Evolutionary conservation across 2,329 filamentous ascomycete genomes (phyloP), one percentile per base, ranked within the genome.

Genomic region (Epichloe elymi): DNA sequence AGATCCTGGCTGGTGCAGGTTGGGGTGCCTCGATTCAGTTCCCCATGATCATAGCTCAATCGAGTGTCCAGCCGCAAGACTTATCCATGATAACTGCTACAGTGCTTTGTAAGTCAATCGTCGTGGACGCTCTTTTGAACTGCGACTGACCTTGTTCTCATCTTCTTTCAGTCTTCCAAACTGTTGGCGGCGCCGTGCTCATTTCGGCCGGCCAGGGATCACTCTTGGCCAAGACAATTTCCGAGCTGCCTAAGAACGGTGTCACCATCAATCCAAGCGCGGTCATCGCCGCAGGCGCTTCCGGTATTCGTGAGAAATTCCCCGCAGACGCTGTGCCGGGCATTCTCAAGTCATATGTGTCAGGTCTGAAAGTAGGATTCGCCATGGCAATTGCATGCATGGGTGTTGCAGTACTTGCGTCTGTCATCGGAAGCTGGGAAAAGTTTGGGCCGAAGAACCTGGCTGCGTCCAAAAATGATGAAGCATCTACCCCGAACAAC

Each of bases 1-100:
- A 74, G 58, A 61, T 62, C 6, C 51, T 74, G 19, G 60, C 61
- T n/a, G 70, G 71, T 19, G 48, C 66, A 2, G 70, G 68, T 4
- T 55, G 67, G 7, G 70, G 70, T 41, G 50, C 70, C 5, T 61
- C 62, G 4, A 60, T 72, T 53, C 69, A 72, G 48, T 63, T 69
- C 50, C 63, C 69, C 8, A 56, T 68, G 26, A 66, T 71, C 8
- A 68, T 65, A 2, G 67, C 65, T 0, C 70, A 72, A 54, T 11
- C 46, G 6, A 38, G 30, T 37, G 15, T 37, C 4, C n/a, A 0
- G 35, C 8, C 35, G 19, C 7, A 26, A 7, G 46, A 48, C 7
- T 5, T 46, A 10, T 19, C 44, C 19, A n/a, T 48, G 35, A 15
- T n/a, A 8, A 48, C 20, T 10, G 33, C 36, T 6, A 26, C 14